Evolutionary conservation across 257 asterid species (phyloP).

Genomic region (Verbascum thapsus): DNA sequence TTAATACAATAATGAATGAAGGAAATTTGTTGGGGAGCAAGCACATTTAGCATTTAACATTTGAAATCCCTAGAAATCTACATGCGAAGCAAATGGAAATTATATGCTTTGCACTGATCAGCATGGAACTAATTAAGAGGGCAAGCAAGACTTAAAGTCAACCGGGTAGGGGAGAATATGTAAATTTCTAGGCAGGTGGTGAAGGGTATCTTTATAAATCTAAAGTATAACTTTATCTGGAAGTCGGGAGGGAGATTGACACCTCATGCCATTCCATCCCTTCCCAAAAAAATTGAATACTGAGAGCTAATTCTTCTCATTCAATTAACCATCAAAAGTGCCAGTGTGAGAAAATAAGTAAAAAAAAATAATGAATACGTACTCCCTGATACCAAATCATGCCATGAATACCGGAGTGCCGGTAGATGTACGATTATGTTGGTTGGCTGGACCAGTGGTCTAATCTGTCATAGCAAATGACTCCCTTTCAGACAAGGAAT

Average conservation of each 20-base stretch:
- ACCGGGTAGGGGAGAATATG: too few relatives aligned
- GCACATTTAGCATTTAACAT: too few relatives aligned
- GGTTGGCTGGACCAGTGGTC: conserved; percentile 84
- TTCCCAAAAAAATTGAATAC: too few relatives aligned
- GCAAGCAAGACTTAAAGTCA: too few relatives aligned
- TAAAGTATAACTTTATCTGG: neutral
- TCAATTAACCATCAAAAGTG: conserved; percentile 23
- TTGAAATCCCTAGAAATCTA: too few relatives aligned
- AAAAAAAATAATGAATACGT: conserved; percentile 32
- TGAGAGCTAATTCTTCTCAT: neutral
- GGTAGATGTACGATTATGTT: conserved; percentile 49
- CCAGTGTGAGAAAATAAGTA: conserved; percentile 9
- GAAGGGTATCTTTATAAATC: too few relatives aligned
- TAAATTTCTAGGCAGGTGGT: too few relatives aligned
- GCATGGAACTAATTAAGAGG: too few relatives aligned
- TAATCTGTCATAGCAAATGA: conserved; percentile 56
- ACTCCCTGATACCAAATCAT: conserved; percentile 80
- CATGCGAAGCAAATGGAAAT: too few relatives aligned
- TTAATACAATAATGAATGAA: too few relatives aligned
- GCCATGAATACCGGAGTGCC: conserved; percentile 79
- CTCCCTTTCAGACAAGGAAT: conserved; percentile 23
- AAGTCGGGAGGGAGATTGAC: conserved; percentile 5
- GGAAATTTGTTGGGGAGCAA: too few relatives aligned
- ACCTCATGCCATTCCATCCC: neutral
- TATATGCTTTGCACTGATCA: too few relatives aligned